phyloP scores from a whole-genome alignment of 2,329 filamentous ascomycete species.

The Alternaria sp. region DNA sequence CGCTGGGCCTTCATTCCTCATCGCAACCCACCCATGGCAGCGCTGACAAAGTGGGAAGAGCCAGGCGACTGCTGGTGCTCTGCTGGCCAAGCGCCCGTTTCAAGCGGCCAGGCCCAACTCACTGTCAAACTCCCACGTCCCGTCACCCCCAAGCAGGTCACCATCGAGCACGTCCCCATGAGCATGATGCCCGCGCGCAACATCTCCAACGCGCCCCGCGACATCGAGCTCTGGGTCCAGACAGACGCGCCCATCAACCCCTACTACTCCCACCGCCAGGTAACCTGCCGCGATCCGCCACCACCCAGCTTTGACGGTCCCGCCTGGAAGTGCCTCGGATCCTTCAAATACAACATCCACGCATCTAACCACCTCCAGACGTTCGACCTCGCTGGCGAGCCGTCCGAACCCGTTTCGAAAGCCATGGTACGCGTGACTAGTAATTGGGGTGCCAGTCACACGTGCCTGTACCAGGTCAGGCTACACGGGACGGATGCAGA shows the following conservation, averaged over 20 bases:
- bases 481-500: constrained; percentile 48
- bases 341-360: constrained; percentile 51
- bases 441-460: constrained; percentile 54
- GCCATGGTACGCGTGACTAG: constrained; percentile 49
- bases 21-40: constrained; percentile 57
- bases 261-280: constrained; percentile 24
- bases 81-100: constrained; percentile 47
- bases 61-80: constrained; percentile 90
- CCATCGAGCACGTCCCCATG: constrained; percentile 55
- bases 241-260: constrained; percentile 32
- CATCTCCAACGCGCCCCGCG: constrained; percentile 49
- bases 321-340: constrained; percentile 50
- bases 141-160: constrained; percentile 49
- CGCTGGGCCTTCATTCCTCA: constrained; percentile 22
- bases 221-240: constrained; percentile 55
- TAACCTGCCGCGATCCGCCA: constrained; percentile 19
- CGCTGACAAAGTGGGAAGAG: constrained; percentile 74
- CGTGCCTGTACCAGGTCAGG: constrained; percentile 56
- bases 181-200: constrained; percentile 45
- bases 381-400: constrained; percentile 44
- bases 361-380: constrained; percentile 51
- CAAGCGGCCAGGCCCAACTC: constrained; percentile 67
- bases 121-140: constrained; percentile 57
- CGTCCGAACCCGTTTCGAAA: constrained; percentile 37
- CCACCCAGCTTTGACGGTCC: neutral